Percentiles rank a stretch among this genome's conserved stretches.
Evolutionary conservation across 2,329 filamentous ascomycete genomes (phyloP).

Genomic region (Pseudogymnoascus sp.): DNA sequence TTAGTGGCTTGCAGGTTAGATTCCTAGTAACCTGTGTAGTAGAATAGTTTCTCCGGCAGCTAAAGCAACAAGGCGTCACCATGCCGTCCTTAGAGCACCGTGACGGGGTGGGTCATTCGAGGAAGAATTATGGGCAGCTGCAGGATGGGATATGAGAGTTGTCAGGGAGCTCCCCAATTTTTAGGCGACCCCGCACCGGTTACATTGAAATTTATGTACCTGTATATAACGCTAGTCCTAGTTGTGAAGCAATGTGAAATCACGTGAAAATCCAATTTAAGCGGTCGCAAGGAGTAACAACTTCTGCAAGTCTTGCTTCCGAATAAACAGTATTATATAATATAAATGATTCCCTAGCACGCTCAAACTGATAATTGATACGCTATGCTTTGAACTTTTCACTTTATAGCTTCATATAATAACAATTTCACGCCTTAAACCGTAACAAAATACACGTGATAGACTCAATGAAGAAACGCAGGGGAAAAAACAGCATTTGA

Average conservation of each 20-base stretch:
- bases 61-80: not conserved
- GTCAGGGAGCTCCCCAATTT: not conserved
- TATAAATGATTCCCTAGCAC: not conserved
- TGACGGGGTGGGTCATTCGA: not conserved
- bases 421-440: not conserved
- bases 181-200: constrained; percentile 7
- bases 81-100: not conserved
- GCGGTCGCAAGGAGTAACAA: not conserved
- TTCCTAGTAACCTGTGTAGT: not conserved
- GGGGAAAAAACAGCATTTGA: not conserved
- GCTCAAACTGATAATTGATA: not conserved
- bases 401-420: not conserved
- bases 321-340: not conserved
- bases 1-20: not conserved
- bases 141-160: not conserved
- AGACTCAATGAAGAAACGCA: not conserved
- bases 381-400: not conserved
- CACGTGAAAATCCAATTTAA: not conserved
- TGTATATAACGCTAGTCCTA: not conserved
- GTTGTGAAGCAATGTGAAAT: not conserved
- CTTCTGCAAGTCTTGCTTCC: not conserved
- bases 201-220: not conserved
- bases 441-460: not conserved
- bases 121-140: not conserved
- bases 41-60: not conserved